These are phyloP conservation scores for Aleurites moluccanus DNA, from an alignment of 441 rosid species.

Conservation along the genomic window DNA sequence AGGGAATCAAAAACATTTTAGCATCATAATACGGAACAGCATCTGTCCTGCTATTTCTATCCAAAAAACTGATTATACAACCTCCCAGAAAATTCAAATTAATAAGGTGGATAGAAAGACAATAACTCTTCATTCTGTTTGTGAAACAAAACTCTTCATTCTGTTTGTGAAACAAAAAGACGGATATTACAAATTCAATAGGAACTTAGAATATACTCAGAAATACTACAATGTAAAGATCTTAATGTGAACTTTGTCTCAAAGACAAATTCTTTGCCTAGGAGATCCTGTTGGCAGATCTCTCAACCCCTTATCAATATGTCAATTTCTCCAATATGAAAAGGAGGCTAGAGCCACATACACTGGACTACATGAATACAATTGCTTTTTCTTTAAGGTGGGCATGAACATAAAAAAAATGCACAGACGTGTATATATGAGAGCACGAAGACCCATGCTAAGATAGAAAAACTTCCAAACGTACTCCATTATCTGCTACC, in stretches of 20 bases:
- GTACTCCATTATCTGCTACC: not conserved
- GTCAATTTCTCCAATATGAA: constrained; percentile 2
- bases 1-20: not conserved
- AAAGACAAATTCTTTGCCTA: not conserved
- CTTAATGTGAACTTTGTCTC: not conserved
- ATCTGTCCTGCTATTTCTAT: not conserved
- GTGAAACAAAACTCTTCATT: too few species aligned
- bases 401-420: not conserved
- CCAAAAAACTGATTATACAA: too few species aligned
- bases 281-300: not conserved
- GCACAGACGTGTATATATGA: not conserved
- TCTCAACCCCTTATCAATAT: not conserved
- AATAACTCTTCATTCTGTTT: not conserved
- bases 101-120: not conserved
- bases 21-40: not conserved
- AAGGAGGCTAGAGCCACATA: too few species aligned
- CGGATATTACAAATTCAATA: too few species aligned
- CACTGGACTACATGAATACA: not conserved
- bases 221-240: not conserved
- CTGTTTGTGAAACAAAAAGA: not conserved
- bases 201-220: not conserved
- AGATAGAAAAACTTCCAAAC: not conserved
- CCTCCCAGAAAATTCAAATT: not conserved
- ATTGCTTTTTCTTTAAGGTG: not conserved
- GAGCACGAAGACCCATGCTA: not conserved